Evolutionary conservation across 2,329 filamentous ascomycete genomes (phyloP), one percentile per base, ranked within the genome.

Genomic region (Aphanoascus verrucosus): DNA sequence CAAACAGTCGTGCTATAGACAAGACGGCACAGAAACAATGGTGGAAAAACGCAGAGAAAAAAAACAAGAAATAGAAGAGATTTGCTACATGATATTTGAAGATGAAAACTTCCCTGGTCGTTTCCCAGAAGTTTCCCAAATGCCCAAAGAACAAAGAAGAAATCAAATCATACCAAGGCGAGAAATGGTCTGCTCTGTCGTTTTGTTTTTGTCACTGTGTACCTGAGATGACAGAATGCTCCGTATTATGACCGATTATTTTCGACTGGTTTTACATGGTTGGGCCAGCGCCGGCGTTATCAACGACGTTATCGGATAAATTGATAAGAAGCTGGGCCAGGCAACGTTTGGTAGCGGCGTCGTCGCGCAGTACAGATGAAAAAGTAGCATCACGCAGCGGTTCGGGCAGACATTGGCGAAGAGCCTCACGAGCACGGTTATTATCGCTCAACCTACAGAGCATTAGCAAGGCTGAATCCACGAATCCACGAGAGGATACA

Each of bases 361-460:
- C 93, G 65, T 98, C 93, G 55, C 93, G 86, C 34, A 98, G 83
- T 43, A 98, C 93, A 0, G 90, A 91, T 7, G 89, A 94, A 69
- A 98, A 98, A 1, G 93, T 98, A 6, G 91, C 90, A 68, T 98
- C 93, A 46, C 93, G 86, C n/a, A 98, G 83, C n/a, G 93, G 93
- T 65, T 98, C 93, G 0, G 93, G 93, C 11, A 98, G 84, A 65
- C 93, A 98, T 71, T 98, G 93, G 41, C 93, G 83, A 19, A 98
- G 80, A 44, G 93, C 93, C 69, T 98, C 93, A 32, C 93, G 86
- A 54, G 93, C 93, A 56, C 93, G 85, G 56, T 91, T 91, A 65
- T 98, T 98, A 67, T 98, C 93, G 63, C 89, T 96, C 45, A 98
- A 77, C 56, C 89, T 95, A 54, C 38, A 11, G 23, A 32, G 47